phyloP scores from a whole-genome alignment of 768 basidiomycete genomes.

The Macrocybe gigantea region DNA sequence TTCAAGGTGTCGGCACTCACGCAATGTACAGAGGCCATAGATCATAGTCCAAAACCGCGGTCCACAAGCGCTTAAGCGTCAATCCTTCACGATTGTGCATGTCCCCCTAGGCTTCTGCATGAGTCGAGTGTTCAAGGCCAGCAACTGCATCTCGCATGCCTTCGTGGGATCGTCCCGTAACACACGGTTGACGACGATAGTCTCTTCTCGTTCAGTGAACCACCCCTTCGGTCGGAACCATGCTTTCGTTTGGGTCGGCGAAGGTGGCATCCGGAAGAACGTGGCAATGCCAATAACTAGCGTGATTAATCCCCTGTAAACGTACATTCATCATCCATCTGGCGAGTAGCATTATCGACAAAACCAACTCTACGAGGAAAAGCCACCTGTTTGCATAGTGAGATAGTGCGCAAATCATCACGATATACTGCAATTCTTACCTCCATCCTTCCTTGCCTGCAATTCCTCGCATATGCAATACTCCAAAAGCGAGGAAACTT shows the following conservation, averaged over 20 bases:
- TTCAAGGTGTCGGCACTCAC: constrained; percentile 16
- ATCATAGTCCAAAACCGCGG: constrained; percentile 53
- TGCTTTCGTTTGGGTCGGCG: constrained; percentile 51
- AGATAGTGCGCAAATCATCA: constrained; percentile 6
- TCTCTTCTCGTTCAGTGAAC: constrained; percentile 59
- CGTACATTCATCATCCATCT: not conserved
- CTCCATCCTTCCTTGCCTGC: constrained; percentile 49
- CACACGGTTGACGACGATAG: constrained; percentile 55
- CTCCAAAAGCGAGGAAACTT: constrained; percentile 57
- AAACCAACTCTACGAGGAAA: constrained; percentile 45
- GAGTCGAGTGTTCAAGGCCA: not conserved
- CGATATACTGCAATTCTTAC: constrained; percentile 10
- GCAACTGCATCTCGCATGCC: constrained; percentile 15
- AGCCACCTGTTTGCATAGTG: constrained; percentile 29
- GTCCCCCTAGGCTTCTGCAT: constrained; percentile 33
- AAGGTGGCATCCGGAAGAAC: constrained; percentile 56
- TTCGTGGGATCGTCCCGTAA: constrained; percentile 61
- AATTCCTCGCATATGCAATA: constrained; percentile 52
- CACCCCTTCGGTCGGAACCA: constrained; percentile 58
- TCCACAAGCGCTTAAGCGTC: constrained; percentile 42
- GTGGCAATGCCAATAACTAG: constrained; percentile 46
- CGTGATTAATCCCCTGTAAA: constrained; percentile 37
- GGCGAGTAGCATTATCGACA: not conserved
- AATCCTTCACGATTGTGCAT: constrained; percentile 71
- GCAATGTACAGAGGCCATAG: constrained; percentile 63